These are phyloP conservation scores for Aspergillus nomiae DNA, from an alignment of 2,329 filamentous ascomycete genomes.

Conservation along the genomic window DNA sequence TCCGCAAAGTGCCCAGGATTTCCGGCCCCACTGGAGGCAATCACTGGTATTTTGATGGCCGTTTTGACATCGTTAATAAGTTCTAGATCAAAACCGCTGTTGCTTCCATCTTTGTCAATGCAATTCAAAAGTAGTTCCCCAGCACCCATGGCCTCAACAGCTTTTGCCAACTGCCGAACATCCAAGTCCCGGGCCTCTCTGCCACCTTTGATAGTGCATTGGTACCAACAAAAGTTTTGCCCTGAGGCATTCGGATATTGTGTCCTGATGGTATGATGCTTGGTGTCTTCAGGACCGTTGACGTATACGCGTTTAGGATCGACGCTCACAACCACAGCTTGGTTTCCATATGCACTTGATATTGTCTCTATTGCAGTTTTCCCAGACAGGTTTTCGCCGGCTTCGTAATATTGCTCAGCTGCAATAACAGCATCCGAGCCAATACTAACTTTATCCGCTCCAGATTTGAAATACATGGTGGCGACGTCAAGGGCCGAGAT, in stretches of 20 bases:
- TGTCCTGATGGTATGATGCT: conserved; percentile 75
- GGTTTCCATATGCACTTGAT: conserved; percentile 87
- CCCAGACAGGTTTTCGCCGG: conserved; percentile 69
- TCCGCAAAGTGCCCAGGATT: conserved; percentile 85
- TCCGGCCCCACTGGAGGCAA: conserved; percentile 90
- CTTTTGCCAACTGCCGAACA: conserved; percentile 81
- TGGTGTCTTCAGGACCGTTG: conserved; percentile 65
- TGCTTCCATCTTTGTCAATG: conserved; percentile 95
- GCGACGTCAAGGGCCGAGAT: conserved; percentile 92
- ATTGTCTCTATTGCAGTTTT: conserved; percentile 95
- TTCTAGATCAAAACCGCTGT: conserved; percentile 92
- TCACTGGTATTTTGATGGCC: conserved; percentile 88
- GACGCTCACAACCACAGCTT: conserved; percentile 93
- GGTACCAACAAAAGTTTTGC: conserved; percentile 90
- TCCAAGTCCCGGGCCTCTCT: conserved; percentile 93
- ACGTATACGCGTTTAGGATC: conserved; percentile 94
- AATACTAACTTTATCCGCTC: conserved; percentile 96
- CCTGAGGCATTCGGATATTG: conserved; percentile 70
- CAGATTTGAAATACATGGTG: conserved; percentile 94
- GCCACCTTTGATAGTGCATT: conserved; percentile 94
- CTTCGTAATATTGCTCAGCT: conserved; percentile 84
- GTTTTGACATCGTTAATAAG: conserved; percentile 84
- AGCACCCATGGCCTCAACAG: conserved; percentile 92
- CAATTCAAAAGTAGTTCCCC: conserved; percentile 96
- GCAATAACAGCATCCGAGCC: conserved; percentile 92